Percentiles rank a stretch among this genome's conserved stretches.
These are phyloP conservation scores for Fusarium veterinarium DNA, from an alignment of 2,329 filamentous ascomycete species.

Conservation along the genomic window DNA sequence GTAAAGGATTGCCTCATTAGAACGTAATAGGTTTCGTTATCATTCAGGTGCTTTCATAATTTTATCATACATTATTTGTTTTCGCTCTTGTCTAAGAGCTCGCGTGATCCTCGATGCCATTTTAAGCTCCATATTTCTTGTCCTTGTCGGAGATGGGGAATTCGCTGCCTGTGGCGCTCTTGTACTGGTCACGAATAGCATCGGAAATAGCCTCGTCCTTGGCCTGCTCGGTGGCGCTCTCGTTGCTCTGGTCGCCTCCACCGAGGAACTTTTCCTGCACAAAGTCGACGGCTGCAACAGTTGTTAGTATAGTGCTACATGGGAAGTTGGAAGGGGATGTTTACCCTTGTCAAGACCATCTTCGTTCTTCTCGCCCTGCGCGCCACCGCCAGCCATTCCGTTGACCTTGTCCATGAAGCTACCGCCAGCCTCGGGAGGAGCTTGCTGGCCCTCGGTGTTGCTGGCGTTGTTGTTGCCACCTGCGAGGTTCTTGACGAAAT, in stretches of 20 bases:
- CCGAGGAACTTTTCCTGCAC: slow-evolving; percentile 81
- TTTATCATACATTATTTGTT: slow-evolving; percentile 5
- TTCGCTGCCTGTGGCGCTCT: slow-evolving; percentile 74
- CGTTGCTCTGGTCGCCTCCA: slow-evolving; percentile 77
- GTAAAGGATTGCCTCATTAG: neutral
- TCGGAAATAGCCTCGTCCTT: slow-evolving; percentile 85
- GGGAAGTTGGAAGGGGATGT: neutral
- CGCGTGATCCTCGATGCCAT: neutral
- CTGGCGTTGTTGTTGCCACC: slow-evolving; percentile 49
- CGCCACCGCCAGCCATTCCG: slow-evolving; percentile 76
- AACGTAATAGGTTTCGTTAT: neutral
- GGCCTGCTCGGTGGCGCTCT: slow-evolving; percentile 79
- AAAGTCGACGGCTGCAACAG: slow-evolving; percentile 73
- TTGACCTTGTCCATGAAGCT: slow-evolving; percentile 78
- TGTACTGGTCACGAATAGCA: slow-evolving; percentile 78
- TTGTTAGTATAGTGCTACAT: neutral
- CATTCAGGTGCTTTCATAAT: slow-evolving; percentile 9
- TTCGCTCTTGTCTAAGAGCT: neutral
- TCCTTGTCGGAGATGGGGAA: slow-evolving; percentile 78
- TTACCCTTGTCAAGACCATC: slow-evolving; percentile 84
- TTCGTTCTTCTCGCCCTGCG: slow-evolving; percentile 82
- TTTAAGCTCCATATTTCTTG: slow-evolving; percentile 47
- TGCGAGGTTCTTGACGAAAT: slow-evolving; percentile 65
- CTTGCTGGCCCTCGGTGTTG: slow-evolving; percentile 44
- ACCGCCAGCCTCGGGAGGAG: slow-evolving; percentile 47